Evolutionary conservation across 768 basidiomycete genomes (phyloP), one percentile per base, ranked within the genome.

Genomic region (Scleroderma bovista): DNA sequence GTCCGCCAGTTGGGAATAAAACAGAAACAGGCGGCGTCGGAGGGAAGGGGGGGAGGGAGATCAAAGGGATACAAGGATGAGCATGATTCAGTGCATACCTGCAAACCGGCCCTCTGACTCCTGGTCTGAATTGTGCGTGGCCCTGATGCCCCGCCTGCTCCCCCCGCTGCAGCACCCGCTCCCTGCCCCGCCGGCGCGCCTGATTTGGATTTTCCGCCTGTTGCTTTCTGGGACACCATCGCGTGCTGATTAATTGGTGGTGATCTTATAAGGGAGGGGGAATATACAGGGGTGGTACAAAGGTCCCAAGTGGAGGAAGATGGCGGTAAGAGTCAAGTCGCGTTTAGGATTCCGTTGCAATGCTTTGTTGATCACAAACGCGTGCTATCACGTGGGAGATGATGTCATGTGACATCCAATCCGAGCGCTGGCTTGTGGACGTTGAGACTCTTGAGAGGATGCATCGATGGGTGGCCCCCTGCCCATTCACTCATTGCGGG

Each of bases 401-500:
- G 4, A 5, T 15, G 12, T 36, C 34, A 36, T 36, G 34, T 36
- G 34, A 36, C 34, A 33, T 8, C 32, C 8, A 33, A n/a, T n/a
- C n/a, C n/a, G n/a, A n/a, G n/a, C n/a, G n/a, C n/a, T n/a, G n/a
- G n/a, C n/a, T n/a, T n/a, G n/a, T n/a, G 26, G 26, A 29, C 26
- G 9, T 29, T 29, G 26, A 29, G 26, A n/a, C n/a, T n/a, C n/a
- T n/a, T n/a, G n/a, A n/a, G n/a, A n/a, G n/a, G n/a, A n/a, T n/a
- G n/a, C n/a, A n/a, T n/a, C n/a, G n/a, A n/a, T n/a, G n/a, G n/a
- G n/a, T n/a, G n/a, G n/a, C n/a, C n/a, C n/a, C 88, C 93, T 0
- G 33, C 85, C 7, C 90, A 92, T 59, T 90, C 95, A 13, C 69
- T 97, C 71, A 71, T 93, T 51, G 95, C 95, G 2, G 96, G 96